These are phyloP conservation scores for Platismatia glauca DNA, from an alignment of 495 filamentous ascomycete species.

Conservation along the genomic window DNA sequence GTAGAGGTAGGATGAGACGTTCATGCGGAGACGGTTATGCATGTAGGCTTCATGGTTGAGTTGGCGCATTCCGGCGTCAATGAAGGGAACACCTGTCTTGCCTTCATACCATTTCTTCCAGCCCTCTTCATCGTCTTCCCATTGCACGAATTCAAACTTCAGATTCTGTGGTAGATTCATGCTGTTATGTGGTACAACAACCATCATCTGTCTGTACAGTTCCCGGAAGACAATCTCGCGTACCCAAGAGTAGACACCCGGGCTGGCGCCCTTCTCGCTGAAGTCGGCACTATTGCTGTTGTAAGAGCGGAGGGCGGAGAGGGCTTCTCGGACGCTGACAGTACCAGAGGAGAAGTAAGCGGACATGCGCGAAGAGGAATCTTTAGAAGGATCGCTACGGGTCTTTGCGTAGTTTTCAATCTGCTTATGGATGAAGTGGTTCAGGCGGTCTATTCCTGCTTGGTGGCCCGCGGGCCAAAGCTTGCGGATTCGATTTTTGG, in stretches of 20 bases:
- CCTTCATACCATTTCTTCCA: slow-evolving; percentile 39
- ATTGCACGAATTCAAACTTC: slow-evolving; percentile 38
- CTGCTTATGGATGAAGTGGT: slow-evolving; percentile 30
- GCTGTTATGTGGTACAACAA: slow-evolving; percentile 33
- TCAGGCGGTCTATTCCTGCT: slow-evolving; percentile 33
- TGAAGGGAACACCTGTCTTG: slow-evolving; percentile 34
- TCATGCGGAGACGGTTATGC: slow-evolving; percentile 42
- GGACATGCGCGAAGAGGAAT: slow-evolving; percentile 32
- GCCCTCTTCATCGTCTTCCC: slow-evolving; percentile 39
- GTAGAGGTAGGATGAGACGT: slow-evolving; percentile 31
- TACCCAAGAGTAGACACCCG: slow-evolving; percentile 33
- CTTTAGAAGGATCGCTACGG: slow-evolving; percentile 31
- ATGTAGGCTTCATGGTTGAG: slow-evolving; percentile 37
- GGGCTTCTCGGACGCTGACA: slow-evolving; percentile 31
- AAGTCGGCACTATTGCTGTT: slow-evolving; percentile 29
- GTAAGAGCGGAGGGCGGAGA: slow-evolving; percentile 23
- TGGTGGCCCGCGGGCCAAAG: slow-evolving; percentile 38
- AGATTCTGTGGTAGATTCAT: slow-evolving; percentile 42
- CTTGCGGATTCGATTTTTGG: slow-evolving; percentile 29
- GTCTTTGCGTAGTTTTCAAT: slow-evolving; percentile 31
- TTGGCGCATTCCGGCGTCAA: slow-evolving; percentile 40
- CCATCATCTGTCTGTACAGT: slow-evolving; percentile 35
- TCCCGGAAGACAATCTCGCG: slow-evolving; percentile 41
- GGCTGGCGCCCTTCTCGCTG: slow-evolving; percentile 16
- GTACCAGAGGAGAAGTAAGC: slow-evolving; percentile 38